Conservation (phyloP, 1,284 basidiomycete genomes). For the Pseudozyma flocculosa region DNA sequence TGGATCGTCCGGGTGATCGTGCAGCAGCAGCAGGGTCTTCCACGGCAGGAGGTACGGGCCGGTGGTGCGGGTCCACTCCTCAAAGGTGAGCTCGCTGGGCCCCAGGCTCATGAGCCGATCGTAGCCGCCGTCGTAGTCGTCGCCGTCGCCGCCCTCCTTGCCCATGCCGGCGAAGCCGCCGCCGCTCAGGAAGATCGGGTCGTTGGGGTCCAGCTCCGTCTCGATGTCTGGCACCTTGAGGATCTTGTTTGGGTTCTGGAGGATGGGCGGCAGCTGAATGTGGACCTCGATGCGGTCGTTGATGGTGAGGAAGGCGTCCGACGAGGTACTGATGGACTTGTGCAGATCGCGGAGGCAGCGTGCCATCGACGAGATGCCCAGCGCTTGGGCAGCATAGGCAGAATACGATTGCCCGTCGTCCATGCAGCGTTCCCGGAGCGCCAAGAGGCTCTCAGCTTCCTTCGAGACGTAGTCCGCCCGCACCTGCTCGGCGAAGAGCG, state of each 20-base stretch:
- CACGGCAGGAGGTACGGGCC: conserved; percentile 79
- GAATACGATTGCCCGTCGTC: conserved; percentile 41
- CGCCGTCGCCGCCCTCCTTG: conserved; percentile 20
- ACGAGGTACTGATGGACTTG: conserved; percentile 40
- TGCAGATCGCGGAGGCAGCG: conserved; percentile 38
- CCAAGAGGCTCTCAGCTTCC: conserved; percentile 39
- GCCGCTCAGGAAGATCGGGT: conserved; percentile 41
- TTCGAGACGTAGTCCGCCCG: conserved; percentile 37
- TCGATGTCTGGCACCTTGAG: conserved; percentile 42
- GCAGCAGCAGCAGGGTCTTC: conserved; percentile 80
- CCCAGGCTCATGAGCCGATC: conserved; percentile 14
- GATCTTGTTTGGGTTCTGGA: conserved; percentile 35
- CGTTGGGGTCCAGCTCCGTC: conserved; percentile 47
- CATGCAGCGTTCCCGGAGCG: conserved; percentile 44
- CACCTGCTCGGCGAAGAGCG: conserved; percentile 50
- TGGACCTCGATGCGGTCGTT: conserved; percentile 50
- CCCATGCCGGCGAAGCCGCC: conserved; percentile 31
- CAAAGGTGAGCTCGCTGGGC: conserved; percentile 25
- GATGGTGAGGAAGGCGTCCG: conserved; percentile 44
- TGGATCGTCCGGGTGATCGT: conserved; percentile 38
- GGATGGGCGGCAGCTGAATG: conserved; percentile 52
- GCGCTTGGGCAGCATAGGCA: conserved; percentile 30
- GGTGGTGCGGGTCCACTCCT: conserved; percentile 51
- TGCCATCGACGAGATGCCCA: conserved; percentile 47
- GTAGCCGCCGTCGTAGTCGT: conserved; percentile 15